A percentile compares a stretch with the other conserved stretches of the same genome.
phyloP scores from a whole-genome alignment of 176 grass and related monocot species.

The Oryza rufipogon region DNA sequence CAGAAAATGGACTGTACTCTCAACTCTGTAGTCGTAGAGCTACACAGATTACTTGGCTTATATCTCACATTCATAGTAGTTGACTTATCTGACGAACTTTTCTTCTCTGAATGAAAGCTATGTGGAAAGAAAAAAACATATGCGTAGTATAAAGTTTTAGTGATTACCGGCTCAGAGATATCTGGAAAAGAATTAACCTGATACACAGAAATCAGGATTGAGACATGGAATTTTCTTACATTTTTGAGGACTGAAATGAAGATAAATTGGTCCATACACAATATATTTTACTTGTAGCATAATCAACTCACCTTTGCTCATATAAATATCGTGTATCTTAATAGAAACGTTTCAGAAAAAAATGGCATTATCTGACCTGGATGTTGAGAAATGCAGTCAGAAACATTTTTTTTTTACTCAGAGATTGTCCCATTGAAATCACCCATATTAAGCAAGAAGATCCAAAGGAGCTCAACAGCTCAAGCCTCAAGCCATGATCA shows the following conservation, averaged over 20 bases:
- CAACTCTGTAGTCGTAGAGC: background rate
- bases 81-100: background rate
- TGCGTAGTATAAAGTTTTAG: background rate
- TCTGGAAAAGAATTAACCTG: background rate
- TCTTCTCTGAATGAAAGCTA: background rate
- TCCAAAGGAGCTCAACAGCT: too few relatives aligned
- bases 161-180: background rate
- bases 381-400: background rate
- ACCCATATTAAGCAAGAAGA: too few relatives aligned
- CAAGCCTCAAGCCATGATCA: too few relatives aligned
- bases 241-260: background rate
- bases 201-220: background rate
- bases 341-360: background rate
- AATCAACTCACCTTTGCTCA: background rate
- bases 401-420: background rate
- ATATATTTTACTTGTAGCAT: background rate
- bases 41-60: background rate
- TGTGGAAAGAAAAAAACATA: too few relatives aligned
- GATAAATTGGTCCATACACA: background rate
- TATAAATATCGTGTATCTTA: too few relatives aligned
- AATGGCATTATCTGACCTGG: background rate
- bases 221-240: background rate
- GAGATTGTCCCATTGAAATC: background rate
- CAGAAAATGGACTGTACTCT: background rate
- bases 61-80: background rate